Base-by-base conservation (phyloP, 2,329 filamentous ascomycete species). In the Tolypocladium tropicale region DNA sequence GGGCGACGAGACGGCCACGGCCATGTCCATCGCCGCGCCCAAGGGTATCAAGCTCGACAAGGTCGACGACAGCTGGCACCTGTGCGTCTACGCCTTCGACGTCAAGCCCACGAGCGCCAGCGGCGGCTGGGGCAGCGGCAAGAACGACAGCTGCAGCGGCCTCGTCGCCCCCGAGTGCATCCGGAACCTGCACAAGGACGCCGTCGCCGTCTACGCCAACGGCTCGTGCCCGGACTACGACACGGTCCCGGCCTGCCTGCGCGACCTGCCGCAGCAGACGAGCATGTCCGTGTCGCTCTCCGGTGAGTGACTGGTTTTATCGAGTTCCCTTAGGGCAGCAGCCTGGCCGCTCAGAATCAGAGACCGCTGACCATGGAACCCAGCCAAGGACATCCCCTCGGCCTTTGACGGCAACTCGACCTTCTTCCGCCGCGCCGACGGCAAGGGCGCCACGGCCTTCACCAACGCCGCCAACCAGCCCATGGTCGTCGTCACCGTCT, bases 81-180 rank as follows among this genome's bases (percentile, higher is more conserved):
- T 59, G 16, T 59, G 57, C 53, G 46, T 57, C 32, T 51, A 59
- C 53, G 53, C 53, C 39, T 59, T 59, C 55, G 50, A 52, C 18
- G 33, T 49, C 53, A 30, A 41, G 18, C 11, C 21, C 23, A 18
- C 54, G 21, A 39, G 46, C 25, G 28, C 54, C 21, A 4, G 10
- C 23, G 12, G 36, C 23, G 12, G 36, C 34, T 55, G 54, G 54
- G 36, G 23, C 33, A 55, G 33, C 34, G 54, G 54, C 48, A 32
- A 51, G 54, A 55, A 54, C 16, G 21, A 41, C 23, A 53, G 50
- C 57, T 59, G 57, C 55, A 23, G n/a, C 16, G 48, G 50, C 36
- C 39, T 57, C 36, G 49, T 59, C 23, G 53, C 37, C 18, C 3
- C 6, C 23, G 57, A 59, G 55, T 59, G 57, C 43, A 2, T 59